These are phyloP conservation scores for Blastobotrys terrestris DNA, from an alignment of 805 yeast species.

Conservation along the genomic window DNA sequence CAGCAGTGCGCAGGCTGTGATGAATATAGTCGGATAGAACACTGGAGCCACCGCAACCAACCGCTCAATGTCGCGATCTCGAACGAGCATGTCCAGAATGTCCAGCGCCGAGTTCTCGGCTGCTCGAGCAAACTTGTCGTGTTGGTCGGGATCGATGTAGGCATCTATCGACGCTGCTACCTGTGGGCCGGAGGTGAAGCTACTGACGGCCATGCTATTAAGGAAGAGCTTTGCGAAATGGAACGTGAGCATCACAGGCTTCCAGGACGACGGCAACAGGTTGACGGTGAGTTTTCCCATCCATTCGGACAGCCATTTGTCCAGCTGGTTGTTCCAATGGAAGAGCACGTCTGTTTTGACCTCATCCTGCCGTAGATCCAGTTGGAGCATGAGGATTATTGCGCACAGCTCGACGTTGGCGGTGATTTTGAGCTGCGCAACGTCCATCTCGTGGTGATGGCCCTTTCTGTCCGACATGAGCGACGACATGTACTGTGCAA, in stretches of 20 bases:
- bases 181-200: conserved; percentile 2
- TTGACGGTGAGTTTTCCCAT: conserved; percentile 16
- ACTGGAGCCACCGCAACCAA: conserved; percentile 19
- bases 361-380: conserved; percentile 13
- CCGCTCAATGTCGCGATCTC: conserved; percentile 19
- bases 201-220: conserved; percentile 14
- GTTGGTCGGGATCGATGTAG: conserved; percentile 1
- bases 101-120: conserved; percentile 22
- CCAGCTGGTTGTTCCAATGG: conserved; percentile 20
- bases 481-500: conserved; percentile 2
- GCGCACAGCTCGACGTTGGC: conserved; percentile 22
- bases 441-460: conserved; percentile 6
- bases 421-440: conserved; percentile 15
- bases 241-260: conserved; percentile 20
- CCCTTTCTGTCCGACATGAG: conserved; percentile 5
- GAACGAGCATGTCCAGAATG: conserved; percentile 17
- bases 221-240: conserved; percentile 21
- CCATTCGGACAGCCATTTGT: conserved; percentile 21
- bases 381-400: conserved; percentile 16
- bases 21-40: conserved; percentile 21
- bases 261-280: conserved; percentile 19
- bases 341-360: conserved; percentile 8
- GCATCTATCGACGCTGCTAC: neutral
- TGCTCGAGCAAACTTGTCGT: conserved; percentile 7
- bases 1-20: conserved; percentile 21